Conservation (phyloP, 108 stramenopile species). For the Seminavis robusta region DNA sequence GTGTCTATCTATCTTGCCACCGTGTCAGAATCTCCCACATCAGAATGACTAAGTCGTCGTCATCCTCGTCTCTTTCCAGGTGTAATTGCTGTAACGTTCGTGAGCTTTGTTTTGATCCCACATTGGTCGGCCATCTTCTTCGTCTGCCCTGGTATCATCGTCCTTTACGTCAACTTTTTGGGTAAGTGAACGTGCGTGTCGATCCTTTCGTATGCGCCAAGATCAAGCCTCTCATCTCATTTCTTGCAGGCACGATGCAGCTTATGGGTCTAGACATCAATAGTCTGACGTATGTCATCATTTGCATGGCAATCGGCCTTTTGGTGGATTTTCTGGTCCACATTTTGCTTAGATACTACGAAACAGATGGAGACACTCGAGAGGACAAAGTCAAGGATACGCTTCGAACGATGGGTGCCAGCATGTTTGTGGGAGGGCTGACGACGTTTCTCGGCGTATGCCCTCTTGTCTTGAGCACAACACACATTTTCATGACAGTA, state of each 20-base stretch:
- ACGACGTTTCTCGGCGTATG: constrained; percentile 3
- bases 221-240: no score
- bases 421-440: constrained; percentile 3
- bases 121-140: constrained; percentile 2
- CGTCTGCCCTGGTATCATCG: not conserved
- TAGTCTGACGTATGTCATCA: constrained; percentile 23
- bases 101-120: not conserved
- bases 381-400: no score
- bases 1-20: no score
- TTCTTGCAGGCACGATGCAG: no score
- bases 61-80: no score
- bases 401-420: constrained; percentile 9
- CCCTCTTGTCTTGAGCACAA: constrained; percentile 7
- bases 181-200: no score
- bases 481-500: constrained; percentile 7
- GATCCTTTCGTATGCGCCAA: no score
- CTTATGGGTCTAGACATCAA: constrained; percentile 7
- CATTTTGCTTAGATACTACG: constrained; percentile 1
- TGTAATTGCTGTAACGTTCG: not conserved
- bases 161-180: no score
- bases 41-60: no score
- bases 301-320: constrained; percentile 21
- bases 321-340: constrained; percentile 26
- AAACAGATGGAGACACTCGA: not conserved
- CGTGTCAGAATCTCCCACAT: no score